These are phyloP conservation scores for Nymphaea colorata DNA, from an alignment of 164 flowering plant species.

Conservation along the genomic window DNA sequence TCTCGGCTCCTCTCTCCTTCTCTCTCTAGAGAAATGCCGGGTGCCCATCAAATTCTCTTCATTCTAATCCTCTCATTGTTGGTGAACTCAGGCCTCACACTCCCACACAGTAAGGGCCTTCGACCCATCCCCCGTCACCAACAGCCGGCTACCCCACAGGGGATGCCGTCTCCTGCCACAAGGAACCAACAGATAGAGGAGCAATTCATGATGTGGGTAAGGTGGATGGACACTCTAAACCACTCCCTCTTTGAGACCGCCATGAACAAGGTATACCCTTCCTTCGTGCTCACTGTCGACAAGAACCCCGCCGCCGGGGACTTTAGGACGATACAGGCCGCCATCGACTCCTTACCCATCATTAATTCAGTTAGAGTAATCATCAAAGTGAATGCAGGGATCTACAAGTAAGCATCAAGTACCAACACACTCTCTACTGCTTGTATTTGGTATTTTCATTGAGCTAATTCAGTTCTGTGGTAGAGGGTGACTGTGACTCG, in stretches of 20 bases:
- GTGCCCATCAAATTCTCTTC: background rate
- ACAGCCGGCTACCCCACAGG: background rate
- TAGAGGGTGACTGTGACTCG: too few relatives aligned
- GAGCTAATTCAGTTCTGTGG: too few relatives aligned
- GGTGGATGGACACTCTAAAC: constrained; percentile 62
- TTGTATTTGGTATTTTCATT: too few relatives aligned
- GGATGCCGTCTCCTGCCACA: constrained; percentile 22
- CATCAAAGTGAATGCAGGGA: constrained; percentile 81
- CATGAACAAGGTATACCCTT: constrained; percentile 74
- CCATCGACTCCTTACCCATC: constrained; percentile 88
- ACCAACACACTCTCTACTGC: background rate
- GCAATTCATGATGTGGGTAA: constrained; percentile 92
- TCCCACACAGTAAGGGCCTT: background rate
- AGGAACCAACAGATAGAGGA: constrained; percentile 45
- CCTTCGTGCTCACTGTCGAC: constrained; percentile 54
- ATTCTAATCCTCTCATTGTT: background rate
- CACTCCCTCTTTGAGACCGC: constrained; percentile 68
- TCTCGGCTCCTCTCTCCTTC: background rate
- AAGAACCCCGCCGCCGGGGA: constrained; percentile 62
- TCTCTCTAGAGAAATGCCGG: background rate
- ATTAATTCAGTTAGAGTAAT: constrained; percentile 75
- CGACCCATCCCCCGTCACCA: background rate
- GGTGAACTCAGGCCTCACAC: background rate
- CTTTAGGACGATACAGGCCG: constrained; percentile 75
- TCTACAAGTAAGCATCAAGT: constrained; percentile 61